These are phyloP conservation scores for Sporodiniella umbellata DNA, from an alignment of 371 early-diverging fungal species.

Conservation along the genomic window DNA sequence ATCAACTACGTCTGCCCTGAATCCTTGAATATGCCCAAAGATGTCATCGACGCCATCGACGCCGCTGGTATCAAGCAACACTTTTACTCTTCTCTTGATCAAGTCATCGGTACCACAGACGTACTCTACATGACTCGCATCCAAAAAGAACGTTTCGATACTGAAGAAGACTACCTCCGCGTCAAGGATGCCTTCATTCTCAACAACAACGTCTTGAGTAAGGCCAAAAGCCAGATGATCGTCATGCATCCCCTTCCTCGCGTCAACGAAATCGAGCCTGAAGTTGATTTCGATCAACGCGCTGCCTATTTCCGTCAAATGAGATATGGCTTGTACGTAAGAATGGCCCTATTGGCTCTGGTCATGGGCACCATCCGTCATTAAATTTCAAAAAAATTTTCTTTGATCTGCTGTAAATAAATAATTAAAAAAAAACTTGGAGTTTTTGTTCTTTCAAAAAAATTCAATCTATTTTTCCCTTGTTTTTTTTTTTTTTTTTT, in stretches of 20 bases:
- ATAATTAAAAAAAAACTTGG: not conserved
- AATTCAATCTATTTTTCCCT: not conserved
- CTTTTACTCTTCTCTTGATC: slow-evolving; percentile 70
- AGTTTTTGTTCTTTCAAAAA: not conserved
- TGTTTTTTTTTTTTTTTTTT: not conserved
- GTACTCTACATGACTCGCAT: slow-evolving; percentile 97
- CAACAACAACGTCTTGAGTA: slow-evolving; percentile 78
- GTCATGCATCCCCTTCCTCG: slow-evolving; percentile 98
- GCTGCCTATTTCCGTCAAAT: slow-evolving; percentile 98
- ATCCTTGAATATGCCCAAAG: slow-evolving; percentile 83
- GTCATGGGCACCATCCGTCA: slow-evolving; percentile 55
- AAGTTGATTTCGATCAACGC: slow-evolving; percentile 95
- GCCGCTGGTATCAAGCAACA: slow-evolving; percentile 66
- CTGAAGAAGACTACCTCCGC: slow-evolving; percentile 74
- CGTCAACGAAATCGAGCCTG: slow-evolving; percentile 92
- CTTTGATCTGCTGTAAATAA: not conserved
- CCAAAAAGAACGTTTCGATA: slow-evolving; percentile 92
- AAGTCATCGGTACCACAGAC: slow-evolving; percentile 85
- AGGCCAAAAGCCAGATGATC: slow-evolving; percentile 94
- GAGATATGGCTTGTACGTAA: slow-evolving; percentile 94
- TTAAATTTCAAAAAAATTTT: too few relatives aligned
- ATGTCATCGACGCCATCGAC: slow-evolving; percentile 73
- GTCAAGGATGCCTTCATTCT: slow-evolving; percentile 81
- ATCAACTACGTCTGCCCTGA: slow-evolving; percentile 91
- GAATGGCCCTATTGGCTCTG: slow-evolving; percentile 94